Evolutionary conservation across 768 basidiomycete species (phyloP), one percentile per base, ranked within the genome.

Genomic region (Suillus hirtellus): DNA sequence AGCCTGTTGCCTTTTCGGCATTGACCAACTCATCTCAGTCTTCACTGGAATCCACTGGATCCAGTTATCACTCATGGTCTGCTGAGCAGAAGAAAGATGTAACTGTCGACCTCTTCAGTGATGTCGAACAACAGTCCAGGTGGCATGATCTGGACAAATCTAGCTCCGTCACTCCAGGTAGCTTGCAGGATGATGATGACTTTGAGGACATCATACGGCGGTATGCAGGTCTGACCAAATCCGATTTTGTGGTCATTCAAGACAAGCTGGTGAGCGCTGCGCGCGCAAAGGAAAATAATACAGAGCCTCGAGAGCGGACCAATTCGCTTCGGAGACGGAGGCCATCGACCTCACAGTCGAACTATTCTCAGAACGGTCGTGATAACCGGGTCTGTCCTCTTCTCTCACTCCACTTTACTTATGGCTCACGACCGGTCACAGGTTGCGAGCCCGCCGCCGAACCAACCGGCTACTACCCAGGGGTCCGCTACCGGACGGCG

Each of bases 51-150:
- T 93, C 92, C 11, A 82, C 81, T 42, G 91, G 93, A 17, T 95
- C 93, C 3, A 94, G 93, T 74, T 94, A 91, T 73, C 92, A 93
- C 71, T 92, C 92, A 4, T 87, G 83, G 83, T 89, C 92, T 61
- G 86, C 77, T 24, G 86, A 75, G 55, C 75, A 87, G 64, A 78
- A 76, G 66, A 83, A 83, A 63, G 86, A 89, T 65, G 79, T 79
- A 52, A 72, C 81, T 56, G 73, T 84, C 60, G 81, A 79, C 53
- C 68, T 90, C 27, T 86, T 92, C 71, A 80, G 74, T 42, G 83
- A 84, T 59, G 65, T 67, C 15, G 72, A 78, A 10, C 84, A 85
- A 54, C 82, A 81, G 40, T 77, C 83, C 38, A 77, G 81, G 3
- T 93, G 89, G 90, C 87, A 89, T 72, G 88, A 90, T 60, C 76